Percentiles rank a stretch among this genome's conserved stretches.
Evolutionary conservation across 2,329 filamentous ascomycete species (phyloP).

Genomic region (Exophiala mesophila): DNA sequence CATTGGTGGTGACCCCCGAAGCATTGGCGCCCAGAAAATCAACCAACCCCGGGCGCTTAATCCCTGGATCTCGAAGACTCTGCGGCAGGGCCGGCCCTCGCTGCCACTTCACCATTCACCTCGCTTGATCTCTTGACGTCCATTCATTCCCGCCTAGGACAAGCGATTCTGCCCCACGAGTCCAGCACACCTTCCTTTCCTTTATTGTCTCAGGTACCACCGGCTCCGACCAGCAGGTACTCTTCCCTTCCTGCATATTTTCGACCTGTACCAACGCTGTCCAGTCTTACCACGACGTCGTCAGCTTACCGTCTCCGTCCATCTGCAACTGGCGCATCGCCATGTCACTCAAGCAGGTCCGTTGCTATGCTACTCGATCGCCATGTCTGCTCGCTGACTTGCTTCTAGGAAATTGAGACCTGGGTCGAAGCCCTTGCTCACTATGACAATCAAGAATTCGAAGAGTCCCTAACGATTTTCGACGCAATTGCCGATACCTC

Average conservation of each 20-base stretch:
- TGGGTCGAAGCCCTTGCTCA: constrained; percentile 88
- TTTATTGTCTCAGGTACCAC: constrained; percentile 20
- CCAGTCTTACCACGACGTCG: constrained; percentile 5
- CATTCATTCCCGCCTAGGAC: constrained; percentile 6
- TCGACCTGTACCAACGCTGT: background rate
- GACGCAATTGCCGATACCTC: constrained; percentile 88
- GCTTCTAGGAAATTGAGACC: constrained; percentile 85
- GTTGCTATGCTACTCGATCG: background rate
- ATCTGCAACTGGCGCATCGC: constrained; percentile 14
- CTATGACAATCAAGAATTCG: constrained; percentile 98
- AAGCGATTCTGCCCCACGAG: constrained; percentile 10
- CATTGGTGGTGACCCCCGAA: constrained; percentile 17
- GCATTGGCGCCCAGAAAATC: constrained; percentile 21
- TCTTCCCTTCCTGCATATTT: constrained; percentile 2
- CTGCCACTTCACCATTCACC: constrained; percentile 4
- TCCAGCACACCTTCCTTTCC: constrained; percentile 10
- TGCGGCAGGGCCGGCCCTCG: constrained; percentile 23
- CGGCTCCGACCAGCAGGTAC: constrained; percentile 5
- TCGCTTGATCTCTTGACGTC: constrained; percentile 7
- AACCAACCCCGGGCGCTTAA: constrained; percentile 23
- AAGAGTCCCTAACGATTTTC: constrained; percentile 78
- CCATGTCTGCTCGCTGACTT: constrained; percentile 4
- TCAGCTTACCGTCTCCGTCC: constrained; percentile 8
- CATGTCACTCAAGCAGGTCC: constrained; percentile 32
- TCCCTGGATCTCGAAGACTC: constrained; percentile 20